Base-by-base conservation (phyloP, 148 eudicot species). In the Suaeda aralocaspica region DNA sequence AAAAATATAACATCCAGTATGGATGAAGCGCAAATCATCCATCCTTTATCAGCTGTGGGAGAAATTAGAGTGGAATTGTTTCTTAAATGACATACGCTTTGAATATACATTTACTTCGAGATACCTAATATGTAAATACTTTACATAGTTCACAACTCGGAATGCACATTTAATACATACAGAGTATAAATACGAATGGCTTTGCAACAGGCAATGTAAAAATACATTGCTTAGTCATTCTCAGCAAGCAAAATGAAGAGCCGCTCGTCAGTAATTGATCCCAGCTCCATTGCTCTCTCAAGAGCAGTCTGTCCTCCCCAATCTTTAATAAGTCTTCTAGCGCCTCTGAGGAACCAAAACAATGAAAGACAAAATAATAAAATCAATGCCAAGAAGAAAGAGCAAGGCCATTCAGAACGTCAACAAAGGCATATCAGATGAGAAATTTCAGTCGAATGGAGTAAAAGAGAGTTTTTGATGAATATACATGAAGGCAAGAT, bases 201-300 rank as follows among this genome's bases (percentile, higher is more conserved):
- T n/a, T n/a, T n/a, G n/a, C 19, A 44, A 4, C 52, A 70, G 28
- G 49, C 46, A 42, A 9, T 25, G 15, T 19, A 33, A 55, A 53
- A 28, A n/a, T 49, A 30, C n/a, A 42, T 25, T 19, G 68, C 72
- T 85, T 74, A 88, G 69, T 81, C 82, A 28, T 78, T 74, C 78
- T 88, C 92, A 6, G 92, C 55, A 71, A 93, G 98, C 91, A 93
- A 76, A 65, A 93, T 82, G 72, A 93, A 86, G 48, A 93, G 89
- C 80, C 85, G 89, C 30, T 90, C 98, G 64, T 93, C 98, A 25
- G 95, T 90, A 42, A 93, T 88, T 68, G 98, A 82, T 74, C 98
- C 98, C 85, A 88, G 76, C 82, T 93, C 98, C 98, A 93, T 93
- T 41, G 95, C 98, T 83, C 96, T 85, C 77, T 93, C 98, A 39